Evolutionary conservation across 2,329 filamentous ascomycete genomes (phyloP).

Genomic region (Fusarium newnesense): DNA sequence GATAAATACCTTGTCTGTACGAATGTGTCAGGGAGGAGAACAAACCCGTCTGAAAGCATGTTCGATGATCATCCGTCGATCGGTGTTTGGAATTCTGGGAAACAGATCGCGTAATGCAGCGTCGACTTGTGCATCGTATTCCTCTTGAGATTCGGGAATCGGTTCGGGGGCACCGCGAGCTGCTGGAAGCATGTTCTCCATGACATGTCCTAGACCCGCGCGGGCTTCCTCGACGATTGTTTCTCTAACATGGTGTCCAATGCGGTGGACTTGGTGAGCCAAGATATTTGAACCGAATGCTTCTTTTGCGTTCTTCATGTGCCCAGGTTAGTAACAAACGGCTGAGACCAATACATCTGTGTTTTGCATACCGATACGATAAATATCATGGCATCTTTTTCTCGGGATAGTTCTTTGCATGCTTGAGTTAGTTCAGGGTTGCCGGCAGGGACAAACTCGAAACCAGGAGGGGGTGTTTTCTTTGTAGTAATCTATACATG

Average conservation of each 20-base stretch:
- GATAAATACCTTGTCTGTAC: constrained; percentile 23
- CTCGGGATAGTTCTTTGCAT: constrained; percentile 73
- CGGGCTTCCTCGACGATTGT: constrained; percentile 68
- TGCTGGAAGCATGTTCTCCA: constrained; percentile 29
- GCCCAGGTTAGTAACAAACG: constrained; percentile 17
- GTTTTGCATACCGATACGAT: constrained; percentile 68
- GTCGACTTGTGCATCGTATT: constrained; percentile 72
- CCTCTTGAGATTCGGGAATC: constrained; percentile 67
- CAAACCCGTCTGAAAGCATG: constrained; percentile 72
- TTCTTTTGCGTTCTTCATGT: constrained; percentile 46
- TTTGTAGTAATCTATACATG: constrained; percentile 61
- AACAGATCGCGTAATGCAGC: constrained; percentile 71
- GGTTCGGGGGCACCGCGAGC: constrained; percentile 60
- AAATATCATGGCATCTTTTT: constrained; percentile 71
- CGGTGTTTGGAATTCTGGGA: constrained; percentile 72
- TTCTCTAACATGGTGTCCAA: constrained; percentile 69
- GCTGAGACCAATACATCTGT: not conserved
- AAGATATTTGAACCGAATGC: constrained; percentile 50
- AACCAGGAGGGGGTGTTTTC: constrained; percentile 66
- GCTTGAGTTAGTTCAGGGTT: constrained; percentile 68
- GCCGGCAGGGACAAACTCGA: constrained; percentile 70
- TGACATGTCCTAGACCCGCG: constrained; percentile 42
- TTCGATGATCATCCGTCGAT: constrained; percentile 69
- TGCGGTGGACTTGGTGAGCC: constrained; percentile 65
- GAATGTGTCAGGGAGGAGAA: constrained; percentile 22